These are phyloP conservation scores for Euphrasia arctica DNA, from an alignment of 305 asterid species.

Conservation along the genomic window DNA sequence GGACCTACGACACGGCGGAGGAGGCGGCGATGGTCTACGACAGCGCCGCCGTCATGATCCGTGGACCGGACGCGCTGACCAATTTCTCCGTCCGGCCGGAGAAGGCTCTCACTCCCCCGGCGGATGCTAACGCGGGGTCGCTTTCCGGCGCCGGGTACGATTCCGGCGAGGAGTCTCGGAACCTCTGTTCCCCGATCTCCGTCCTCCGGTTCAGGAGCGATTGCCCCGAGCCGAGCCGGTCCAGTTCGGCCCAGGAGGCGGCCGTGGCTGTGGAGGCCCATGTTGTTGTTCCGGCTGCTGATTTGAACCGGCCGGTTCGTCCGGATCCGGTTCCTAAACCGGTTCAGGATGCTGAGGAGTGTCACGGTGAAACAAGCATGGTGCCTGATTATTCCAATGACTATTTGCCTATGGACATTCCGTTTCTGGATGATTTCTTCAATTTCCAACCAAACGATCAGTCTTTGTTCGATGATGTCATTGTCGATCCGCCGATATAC, in stretches of 20 bases:
- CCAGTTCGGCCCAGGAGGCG: constrained; percentile 28
- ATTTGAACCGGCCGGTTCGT: background rate
- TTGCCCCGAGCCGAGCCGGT: constrained; percentile 33
- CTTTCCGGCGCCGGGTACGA: constrained; percentile 41
- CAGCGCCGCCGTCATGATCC: constrained; percentile 58
- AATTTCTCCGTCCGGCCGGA: constrained; percentile 38
- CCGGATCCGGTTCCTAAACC: background rate
- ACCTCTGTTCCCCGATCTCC: constrained; percentile 36
- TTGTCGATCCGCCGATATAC: constrained; percentile 5
- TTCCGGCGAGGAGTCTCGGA: constrained; percentile 53
- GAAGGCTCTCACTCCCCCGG: constrained; percentile 3
- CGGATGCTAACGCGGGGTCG: constrained; percentile 30
- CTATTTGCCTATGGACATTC: constrained; percentile 46
- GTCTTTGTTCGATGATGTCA: constrained; percentile 29
- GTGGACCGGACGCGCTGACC: constrained; percentile 66
- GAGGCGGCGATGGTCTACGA: constrained; percentile 82
- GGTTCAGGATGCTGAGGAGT: constrained; percentile 30
- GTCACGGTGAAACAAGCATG: constrained; percentile 41
- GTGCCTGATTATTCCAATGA: constrained; percentile 40
- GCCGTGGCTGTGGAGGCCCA: background rate
- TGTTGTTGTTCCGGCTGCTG: background rate
- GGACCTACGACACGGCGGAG: constrained; percentile 70
- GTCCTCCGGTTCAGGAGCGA: constrained; percentile 45
- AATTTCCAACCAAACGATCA: constrained; percentile 40
- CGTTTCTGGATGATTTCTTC: constrained; percentile 51